Base-by-base conservation (phyloP, 441 rosid genomes). In the Bocquillonia castaneifolia region DNA sequence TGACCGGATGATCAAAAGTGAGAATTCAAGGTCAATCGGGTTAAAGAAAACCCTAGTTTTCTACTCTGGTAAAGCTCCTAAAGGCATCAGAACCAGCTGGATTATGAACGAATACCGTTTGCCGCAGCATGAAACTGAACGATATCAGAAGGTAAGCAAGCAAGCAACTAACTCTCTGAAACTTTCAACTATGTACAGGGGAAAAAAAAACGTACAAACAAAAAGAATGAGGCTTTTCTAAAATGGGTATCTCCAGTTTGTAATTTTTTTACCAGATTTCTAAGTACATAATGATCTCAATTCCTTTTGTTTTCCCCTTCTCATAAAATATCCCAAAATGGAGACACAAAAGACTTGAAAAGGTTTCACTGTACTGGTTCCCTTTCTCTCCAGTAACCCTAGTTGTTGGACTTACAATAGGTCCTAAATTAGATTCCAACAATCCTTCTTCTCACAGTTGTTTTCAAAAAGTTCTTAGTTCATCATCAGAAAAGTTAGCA, bases 11-110 rank as follows among this genome's bases (percentile, higher is more conserved):
- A 90, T 94, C 66, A 76, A 86, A 74, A 86, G 78, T 1, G 99
- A 92, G 82, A 86, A 77, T 39, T 83, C 83, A 18, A 79, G 90
- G 45, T 84, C 93, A 0, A 94, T 94, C 39, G 99, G 99, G 26
- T 80, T 94, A 62, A 94, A 94, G 89, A 94, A 94, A 90, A 94
- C 99, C 94, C 98, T 94, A 82, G 97, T 94, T 70, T 94, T 92
- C 86, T 94, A 94, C 79, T 88, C 97, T 2, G 99, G 99, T 0
- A 92, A 92, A 81, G 99, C 99, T 56, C 99, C 99, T 22, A 94
- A 92, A 75, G 99, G 99, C 18, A 83, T 88, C 69, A 86, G 99
- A 42, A 86, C 94, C 42, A 90, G 99, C 62, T 94, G 99, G 99
- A 94, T 94, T 66, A 94, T 94, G 99, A 92, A 94, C 69, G 98